phyloP scores from a whole-genome alignment of 768 basidiomycete species.

The Sistotremastrum suecicum region DNA sequence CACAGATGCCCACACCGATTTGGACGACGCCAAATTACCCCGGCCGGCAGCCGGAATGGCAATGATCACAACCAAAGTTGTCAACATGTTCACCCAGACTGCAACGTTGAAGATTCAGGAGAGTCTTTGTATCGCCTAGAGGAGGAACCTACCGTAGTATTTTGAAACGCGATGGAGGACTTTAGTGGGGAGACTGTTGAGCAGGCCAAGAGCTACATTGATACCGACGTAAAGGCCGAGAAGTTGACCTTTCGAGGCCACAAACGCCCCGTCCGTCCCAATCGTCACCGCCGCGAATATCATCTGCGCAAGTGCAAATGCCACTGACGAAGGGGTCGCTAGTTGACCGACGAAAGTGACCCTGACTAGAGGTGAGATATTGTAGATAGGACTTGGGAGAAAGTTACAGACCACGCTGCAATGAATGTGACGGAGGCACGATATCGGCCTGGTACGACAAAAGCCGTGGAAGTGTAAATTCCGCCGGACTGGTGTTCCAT shows the following conservation, averaged over 20 bases:
- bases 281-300: slow-evolving; percentile 16
- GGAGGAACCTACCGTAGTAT: slow-evolving; percentile 8
- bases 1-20: slow-evolving; percentile 11
- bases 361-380: slow-evolving; percentile 7
- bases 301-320: slow-evolving; percentile 13
- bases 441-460: slow-evolving; percentile 19
- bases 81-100: slow-evolving; percentile 26
- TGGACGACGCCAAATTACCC: background rate
- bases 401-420: slow-evolving; percentile 17
- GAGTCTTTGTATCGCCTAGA: no score
- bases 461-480: slow-evolving; percentile 23
- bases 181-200: slow-evolving; percentile 24
- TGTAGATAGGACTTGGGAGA: slow-evolving; percentile 3
- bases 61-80: slow-evolving; percentile 23
- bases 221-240: slow-evolving; percentile 27
- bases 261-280: slow-evolving; percentile 17
- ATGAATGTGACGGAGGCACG: slow-evolving; percentile 21
- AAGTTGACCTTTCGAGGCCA: slow-evolving; percentile 24
- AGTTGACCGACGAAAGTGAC: slow-evolving; percentile 3
- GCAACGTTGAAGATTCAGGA: slow-evolving; percentile 2
- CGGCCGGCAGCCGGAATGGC: slow-evolving; percentile 16
- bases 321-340: slow-evolving; percentile 11
- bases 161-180: slow-evolving; percentile 20
- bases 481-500: slow-evolving; percentile 14
- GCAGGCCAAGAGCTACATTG: slow-evolving; percentile 25